These are phyloP conservation scores for Persicaria tinctoria DNA, from an alignment of 148 eudicot species.

Conservation along the genomic window DNA sequence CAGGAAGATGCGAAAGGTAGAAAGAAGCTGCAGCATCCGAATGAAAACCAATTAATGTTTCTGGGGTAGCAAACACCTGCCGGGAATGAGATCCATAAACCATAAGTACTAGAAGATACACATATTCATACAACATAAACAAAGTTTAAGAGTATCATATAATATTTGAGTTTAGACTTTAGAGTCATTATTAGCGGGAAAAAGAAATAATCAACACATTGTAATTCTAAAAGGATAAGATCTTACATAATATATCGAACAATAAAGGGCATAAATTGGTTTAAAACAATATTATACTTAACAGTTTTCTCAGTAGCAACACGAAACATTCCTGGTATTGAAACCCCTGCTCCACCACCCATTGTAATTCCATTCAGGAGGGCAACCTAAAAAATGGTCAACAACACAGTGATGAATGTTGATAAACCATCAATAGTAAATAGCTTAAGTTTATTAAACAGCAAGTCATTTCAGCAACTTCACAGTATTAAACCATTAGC, in stretches of 20 bases:
- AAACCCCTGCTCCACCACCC: conserved; percentile 92
- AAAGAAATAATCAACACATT: not conserved
- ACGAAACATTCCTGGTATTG: conserved; percentile 80
- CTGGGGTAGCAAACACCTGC: conserved; percentile 93
- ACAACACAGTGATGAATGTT: not conserved
- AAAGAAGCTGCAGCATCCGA: conserved; percentile 95
- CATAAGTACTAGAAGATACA: not conserved
- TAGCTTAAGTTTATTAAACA: not conserved
- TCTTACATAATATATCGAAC: not conserved
- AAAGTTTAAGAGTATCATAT: not conserved
- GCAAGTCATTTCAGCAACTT: not conserved
- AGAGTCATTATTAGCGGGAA: not conserved
- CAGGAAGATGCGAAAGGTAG: conserved; percentile 87
- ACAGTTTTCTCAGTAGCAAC: conserved; percentile 89
- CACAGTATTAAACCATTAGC: not conserved
- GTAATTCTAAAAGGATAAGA: not conserved
- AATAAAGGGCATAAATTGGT: not conserved
- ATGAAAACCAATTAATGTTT: conserved; percentile 86
- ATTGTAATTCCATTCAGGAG: conserved; percentile 74
- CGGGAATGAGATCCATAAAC: conserved; percentile 3
- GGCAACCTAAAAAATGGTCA: conserved; percentile 48
- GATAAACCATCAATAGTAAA: not conserved
- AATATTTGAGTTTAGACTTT: not conserved
- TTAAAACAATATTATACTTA: conserved; percentile 21
- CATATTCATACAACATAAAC: not conserved